These are phyloP conservation scores for Leccinum pachyderme DNA, from an alignment of 1,284 basidiomycete genomes.

Conservation along the genomic window DNA sequence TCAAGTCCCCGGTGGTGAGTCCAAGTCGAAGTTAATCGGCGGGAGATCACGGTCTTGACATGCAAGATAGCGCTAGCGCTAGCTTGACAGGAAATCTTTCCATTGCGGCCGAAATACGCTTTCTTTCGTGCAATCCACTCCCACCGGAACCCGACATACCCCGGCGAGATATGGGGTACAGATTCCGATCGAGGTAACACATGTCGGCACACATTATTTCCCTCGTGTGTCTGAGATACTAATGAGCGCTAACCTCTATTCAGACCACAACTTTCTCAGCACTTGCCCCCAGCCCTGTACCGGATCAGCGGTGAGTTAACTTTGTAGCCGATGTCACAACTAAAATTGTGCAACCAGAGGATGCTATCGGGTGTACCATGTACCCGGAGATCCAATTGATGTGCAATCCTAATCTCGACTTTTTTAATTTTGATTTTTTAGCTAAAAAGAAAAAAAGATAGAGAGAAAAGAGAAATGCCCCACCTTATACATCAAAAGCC, in stretches of 20 bases:
- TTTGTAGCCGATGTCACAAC: slow-evolving; percentile 18
- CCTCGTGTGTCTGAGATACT: slow-evolving; percentile 8
- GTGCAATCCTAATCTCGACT: background rate
- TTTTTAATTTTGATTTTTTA: background rate
- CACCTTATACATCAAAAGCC: background rate
- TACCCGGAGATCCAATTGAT: background rate
- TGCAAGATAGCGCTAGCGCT: background rate
- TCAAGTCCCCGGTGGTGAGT: slow-evolving; percentile 2
- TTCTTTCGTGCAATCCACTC: slow-evolving; percentile 12
- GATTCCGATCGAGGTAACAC: slow-evolving; percentile 9
- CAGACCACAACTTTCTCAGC: slow-evolving; percentile 10
- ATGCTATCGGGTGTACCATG: background rate
- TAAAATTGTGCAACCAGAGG: slow-evolving; percentile 22
- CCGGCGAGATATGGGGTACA: slow-evolving; percentile 26
- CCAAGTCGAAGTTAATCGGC: slow-evolving; percentile 8
- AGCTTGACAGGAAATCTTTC: slow-evolving; percentile 13
- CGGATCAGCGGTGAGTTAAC: slow-evolving; percentile 10
- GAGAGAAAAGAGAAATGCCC: background rate
- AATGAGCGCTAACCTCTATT: slow-evolving; percentile 10
- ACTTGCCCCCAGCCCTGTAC: slow-evolving; percentile 11
- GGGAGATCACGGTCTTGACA: slow-evolving; percentile 16
- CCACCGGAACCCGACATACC: background rate
- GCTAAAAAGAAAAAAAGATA: background rate
- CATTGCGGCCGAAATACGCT: slow-evolving; percentile 15
- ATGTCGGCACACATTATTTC: slow-evolving; percentile 8